Evolutionary conservation across 164 flowering plant genomes (phyloP).

Genomic region (Cinnamomum micranthum): DNA sequence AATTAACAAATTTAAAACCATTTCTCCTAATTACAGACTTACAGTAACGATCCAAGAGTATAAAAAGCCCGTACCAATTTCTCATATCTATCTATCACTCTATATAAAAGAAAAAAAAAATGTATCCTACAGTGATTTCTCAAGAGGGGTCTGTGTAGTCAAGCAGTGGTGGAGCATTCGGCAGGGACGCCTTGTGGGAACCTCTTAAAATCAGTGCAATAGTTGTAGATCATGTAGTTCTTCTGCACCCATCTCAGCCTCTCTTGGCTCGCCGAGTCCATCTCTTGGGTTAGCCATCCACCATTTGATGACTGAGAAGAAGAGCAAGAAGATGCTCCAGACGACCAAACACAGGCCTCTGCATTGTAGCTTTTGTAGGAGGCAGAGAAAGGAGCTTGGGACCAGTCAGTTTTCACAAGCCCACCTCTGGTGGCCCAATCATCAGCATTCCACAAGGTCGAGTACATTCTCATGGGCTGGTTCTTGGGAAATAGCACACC

Average conservation of each 20-base stretch:
- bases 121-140: no score
- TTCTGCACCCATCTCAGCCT: constrained; percentile 3
- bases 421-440: constrained; percentile 12
- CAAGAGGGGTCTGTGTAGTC: no score
- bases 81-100: no score
- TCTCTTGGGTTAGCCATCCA: not conserved
- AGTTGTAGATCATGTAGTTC: constrained; percentile 11
- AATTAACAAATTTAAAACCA: no score
- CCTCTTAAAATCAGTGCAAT: constrained; percentile 1
- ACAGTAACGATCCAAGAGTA: no score
- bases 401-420: constrained; percentile 7
- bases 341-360: not conserved
- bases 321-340: not conserved
- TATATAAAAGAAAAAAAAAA: no score
- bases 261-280: not conserved
- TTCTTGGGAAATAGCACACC: constrained; percentile 6
- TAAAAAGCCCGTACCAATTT: no score
- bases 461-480: constrained; percentile 7
- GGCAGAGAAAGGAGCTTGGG: constrained; percentile 6
- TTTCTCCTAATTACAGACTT: no score
- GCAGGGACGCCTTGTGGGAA: constrained; percentile 8
- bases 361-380: not conserved
- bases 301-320: not conserved
- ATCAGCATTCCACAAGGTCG: constrained; percentile 10
- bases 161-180: not conserved